phyloP scores from a whole-genome alignment of 306 rosid species.

The Sicyos edulis region DNA sequence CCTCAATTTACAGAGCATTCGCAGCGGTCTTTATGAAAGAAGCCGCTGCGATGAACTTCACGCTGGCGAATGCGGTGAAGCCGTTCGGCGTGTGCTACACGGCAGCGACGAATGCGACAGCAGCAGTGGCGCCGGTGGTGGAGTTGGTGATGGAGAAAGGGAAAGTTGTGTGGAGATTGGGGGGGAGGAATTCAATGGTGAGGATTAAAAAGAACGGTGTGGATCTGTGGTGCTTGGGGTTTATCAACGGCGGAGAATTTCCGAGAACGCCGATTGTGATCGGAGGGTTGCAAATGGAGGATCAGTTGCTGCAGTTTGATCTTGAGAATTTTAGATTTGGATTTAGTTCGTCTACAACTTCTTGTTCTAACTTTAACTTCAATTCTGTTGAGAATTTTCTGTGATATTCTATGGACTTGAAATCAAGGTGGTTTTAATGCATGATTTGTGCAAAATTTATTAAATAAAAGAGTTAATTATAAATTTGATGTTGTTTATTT shows the following conservation, averaged over 20 bases:
- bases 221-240: constrained; percentile 50
- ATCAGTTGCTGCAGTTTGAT: constrained; percentile 50
- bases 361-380: constrained; percentile 10
- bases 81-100: constrained; percentile 37
- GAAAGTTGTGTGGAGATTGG: constrained; percentile 45
- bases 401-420: neutral
- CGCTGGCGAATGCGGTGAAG: constrained; percentile 21
- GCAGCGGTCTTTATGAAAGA: constrained; percentile 33
- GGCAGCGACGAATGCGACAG: constrained; percentile 24
- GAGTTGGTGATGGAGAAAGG: constrained; percentile 45
- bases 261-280: constrained; percentile 44
- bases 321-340: constrained; percentile 39
- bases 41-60: constrained; percentile 35
- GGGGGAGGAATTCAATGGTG: constrained; percentile 56
- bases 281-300: constrained; percentile 61
- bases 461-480: too few species aligned
- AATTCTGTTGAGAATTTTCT: neutral
- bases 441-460: too few species aligned
- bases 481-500: too few species aligned
- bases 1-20: constrained; percentile 46
- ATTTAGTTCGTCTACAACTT: constrained; percentile 34
- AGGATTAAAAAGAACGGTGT: constrained; percentile 29
- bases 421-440: too few species aligned
- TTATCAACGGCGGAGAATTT: constrained; percentile 42
- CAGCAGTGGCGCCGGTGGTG: constrained; percentile 42